Base-by-base conservation (phyloP, 2,329 filamentous ascomycete species). In the Aspergillus chevalieri region DNA sequence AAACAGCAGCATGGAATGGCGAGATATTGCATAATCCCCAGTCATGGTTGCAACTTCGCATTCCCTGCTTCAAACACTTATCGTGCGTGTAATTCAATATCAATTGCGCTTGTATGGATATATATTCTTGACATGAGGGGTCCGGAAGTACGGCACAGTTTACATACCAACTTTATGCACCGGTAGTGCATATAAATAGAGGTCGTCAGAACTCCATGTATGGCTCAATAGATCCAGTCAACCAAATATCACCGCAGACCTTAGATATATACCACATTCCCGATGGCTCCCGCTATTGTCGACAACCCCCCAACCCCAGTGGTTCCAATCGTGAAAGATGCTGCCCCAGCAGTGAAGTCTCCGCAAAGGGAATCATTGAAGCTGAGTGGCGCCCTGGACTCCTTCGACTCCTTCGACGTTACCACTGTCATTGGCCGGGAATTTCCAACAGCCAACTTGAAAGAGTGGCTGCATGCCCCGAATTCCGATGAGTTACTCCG, bases 391-490 rank as follows among this genome's bases (percentile, higher is more conserved):
- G 58, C 60, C 0, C 62, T 79, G 0, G 68, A 78, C 15, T 52
- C 66, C 9, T 77, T 71, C 50, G 65, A 74, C 12, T 71, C 62
- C 7, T 74, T 77, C 47, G 76, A 79, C 48, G 64, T 77, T 2
- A 80, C 77, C 2, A 75, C 76, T 6, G 65, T 73, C 15, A 78
- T 80, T 52, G 77, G 77, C 12, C 67, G 67, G 17, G 77, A 80
- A 55, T 80, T 71, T 42, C 65, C 68, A 1, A 63, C 63, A 12
- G 67, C 69, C 2, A 73, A 68, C 47, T 57, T 77, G 34, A 64
- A 61, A 44, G 82, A 87, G 30, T 77, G 79, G 52, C 57, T 71
- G 21, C 54, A 52, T 1, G 66, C 66, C 17, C 62, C 64, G 0
- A 67, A 69, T 44, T 64, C 65, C 1, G 66, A 69, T 47, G 64